Base-by-base conservation (phyloP, 2,329 filamentous ascomycete species). In the Cladophialophora yegresii region DNA sequence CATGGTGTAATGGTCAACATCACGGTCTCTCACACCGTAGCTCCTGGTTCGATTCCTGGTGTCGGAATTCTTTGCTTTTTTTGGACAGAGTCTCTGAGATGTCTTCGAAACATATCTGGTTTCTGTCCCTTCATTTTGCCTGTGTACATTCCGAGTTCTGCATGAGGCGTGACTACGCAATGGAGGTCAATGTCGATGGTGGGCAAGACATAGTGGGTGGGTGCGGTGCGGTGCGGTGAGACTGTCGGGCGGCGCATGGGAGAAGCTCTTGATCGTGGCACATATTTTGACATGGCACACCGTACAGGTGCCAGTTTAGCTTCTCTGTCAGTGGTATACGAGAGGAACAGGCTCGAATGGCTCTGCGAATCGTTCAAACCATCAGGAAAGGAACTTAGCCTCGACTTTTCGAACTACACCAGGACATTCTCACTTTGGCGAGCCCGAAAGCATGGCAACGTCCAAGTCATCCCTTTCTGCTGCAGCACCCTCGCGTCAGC, bases 11-110 rank as follows among this genome's bases (percentile, higher is more conserved):
- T 47, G 56, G 61, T 60, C 43, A 60, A 60, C 56, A 64, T 60
- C 28, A 58, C 62, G 54, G 62, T 60, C 51, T 60, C 61, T 63
- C 61, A 59, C 50, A 55, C 47, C 54, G 56, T 58, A 58, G 62
- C 62, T 30, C 56, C 56, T 59, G 62, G 62, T 80, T 89, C 87
- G 2, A 89, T 26, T 30, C 47, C 47, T 23, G 57, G 32, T 30
- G 7, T 30, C 47, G 47, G 57, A 16, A 32, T 33, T 12, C 28
- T 6, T 40, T 40, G 33, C 30, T 36, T 20, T 53, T 23, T 20
- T 43, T 13, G 13, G 16, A 2, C 5, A 0, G 26, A 28, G 26
- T 28, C 26, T 28, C 26, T 12, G 22, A 23, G 20, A 1, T 20
- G 2, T 13, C 13, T 4, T 51, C 26, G 47, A 28, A 9, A 51